A percentile compares a stretch with the other conserved stretches of the same genome.
Conservation (phyloP, 2,329 filamentous ascomycete species). For the Colletotrichum cordylinicola region DNA sequence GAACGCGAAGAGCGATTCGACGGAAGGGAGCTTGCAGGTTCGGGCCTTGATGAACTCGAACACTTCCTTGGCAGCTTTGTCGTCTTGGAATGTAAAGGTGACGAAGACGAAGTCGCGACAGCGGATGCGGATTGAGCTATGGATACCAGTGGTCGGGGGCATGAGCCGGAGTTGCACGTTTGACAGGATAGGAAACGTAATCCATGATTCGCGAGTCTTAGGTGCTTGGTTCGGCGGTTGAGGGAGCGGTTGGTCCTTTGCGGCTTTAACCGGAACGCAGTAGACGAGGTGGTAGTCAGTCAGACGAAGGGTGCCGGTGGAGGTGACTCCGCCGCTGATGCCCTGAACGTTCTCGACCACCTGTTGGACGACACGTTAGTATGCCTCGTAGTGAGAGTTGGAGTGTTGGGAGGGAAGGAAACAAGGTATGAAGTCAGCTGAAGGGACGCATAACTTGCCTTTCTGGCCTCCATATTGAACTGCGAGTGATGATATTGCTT, state of each 20-base stretch:
- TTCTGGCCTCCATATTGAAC: slow-evolving; percentile 44
- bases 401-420: neutral
- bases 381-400: neutral
- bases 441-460: slow-evolving; percentile 32
- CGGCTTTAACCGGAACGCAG: slow-evolving; percentile 45
- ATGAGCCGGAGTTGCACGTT: slow-evolving; percentile 80
- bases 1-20: slow-evolving; percentile 93
- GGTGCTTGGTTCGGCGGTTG: slow-evolving; percentile 25
- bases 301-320: slow-evolving; percentile 63
- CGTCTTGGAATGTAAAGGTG: slow-evolving; percentile 84
- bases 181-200: slow-evolving; percentile 91
- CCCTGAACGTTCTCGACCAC: slow-evolving; percentile 65
- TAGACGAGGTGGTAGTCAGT: slow-evolving; percentile 68
- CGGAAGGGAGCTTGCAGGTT: slow-evolving; percentile 80
- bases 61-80: slow-evolving; percentile 78
- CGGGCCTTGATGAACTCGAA: slow-evolving; percentile 85
- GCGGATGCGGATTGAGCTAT: slow-evolving; percentile 84
- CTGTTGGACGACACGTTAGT: slow-evolving; percentile 34
- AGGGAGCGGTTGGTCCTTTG: slow-evolving; percentile 22
- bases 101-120: slow-evolving; percentile 95
- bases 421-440: neutral
- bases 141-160: slow-evolving; percentile 70
- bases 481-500: slow-evolving; percentile 15
- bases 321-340: slow-evolving; percentile 63
- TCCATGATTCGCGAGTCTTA: slow-evolving; percentile 76